Conservation (phyloP, 1,284 basidiomycete genomes). For the Bondarzewia mesenterica region DNA sequence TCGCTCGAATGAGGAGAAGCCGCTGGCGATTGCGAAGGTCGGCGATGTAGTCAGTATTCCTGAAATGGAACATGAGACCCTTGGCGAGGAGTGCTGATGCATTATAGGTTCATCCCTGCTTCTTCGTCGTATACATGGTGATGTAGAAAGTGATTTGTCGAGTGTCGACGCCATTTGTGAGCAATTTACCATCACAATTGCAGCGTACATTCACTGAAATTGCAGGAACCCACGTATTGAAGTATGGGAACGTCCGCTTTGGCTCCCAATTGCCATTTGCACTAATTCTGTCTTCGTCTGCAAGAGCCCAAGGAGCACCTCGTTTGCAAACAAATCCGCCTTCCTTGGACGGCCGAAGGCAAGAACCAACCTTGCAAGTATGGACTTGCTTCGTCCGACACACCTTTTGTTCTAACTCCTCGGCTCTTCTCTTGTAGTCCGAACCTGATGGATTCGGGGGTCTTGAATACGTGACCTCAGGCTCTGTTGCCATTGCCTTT, state of each 20-base stretch:
- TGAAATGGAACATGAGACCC: slow-evolving; percentile 15
- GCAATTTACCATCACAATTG: slow-evolving; percentile 29
- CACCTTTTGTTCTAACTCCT: slow-evolving; percentile 1
- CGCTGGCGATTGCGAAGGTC: slow-evolving; percentile 15
- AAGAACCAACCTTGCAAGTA: slow-evolving; percentile 18
- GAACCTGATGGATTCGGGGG: too few species aligned
- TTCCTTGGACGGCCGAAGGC: slow-evolving; percentile 15
- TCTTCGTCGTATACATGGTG: slow-evolving; percentile 17
- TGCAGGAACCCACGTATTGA: slow-evolving; percentile 24
- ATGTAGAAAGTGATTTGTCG: slow-evolving; percentile 13
- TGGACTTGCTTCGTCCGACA: slow-evolving; percentile 24
- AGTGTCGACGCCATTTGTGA: slow-evolving; percentile 25
- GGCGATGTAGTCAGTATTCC: slow-evolving; percentile 10
- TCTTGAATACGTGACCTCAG: too few species aligned
- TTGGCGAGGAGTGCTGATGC: slow-evolving; percentile 24
- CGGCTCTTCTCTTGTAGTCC: too few species aligned
- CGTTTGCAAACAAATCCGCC: slow-evolving; percentile 25
- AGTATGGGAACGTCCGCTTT: slow-evolving; percentile 15
- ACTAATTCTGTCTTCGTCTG: slow-evolving; percentile 15
- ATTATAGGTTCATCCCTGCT: slow-evolving; percentile 16
- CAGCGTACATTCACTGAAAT: slow-evolving; percentile 17
- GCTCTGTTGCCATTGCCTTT: too few species aligned
- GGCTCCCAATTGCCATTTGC: slow-evolving; percentile 15
- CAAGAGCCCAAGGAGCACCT: slow-evolving; percentile 22
- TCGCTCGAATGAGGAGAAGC: slow-evolving; percentile 17